Evolutionary conservation across 2,329 filamentous ascomycete species (phyloP).

Genomic region (Aaosphaeria arxii): DNA sequence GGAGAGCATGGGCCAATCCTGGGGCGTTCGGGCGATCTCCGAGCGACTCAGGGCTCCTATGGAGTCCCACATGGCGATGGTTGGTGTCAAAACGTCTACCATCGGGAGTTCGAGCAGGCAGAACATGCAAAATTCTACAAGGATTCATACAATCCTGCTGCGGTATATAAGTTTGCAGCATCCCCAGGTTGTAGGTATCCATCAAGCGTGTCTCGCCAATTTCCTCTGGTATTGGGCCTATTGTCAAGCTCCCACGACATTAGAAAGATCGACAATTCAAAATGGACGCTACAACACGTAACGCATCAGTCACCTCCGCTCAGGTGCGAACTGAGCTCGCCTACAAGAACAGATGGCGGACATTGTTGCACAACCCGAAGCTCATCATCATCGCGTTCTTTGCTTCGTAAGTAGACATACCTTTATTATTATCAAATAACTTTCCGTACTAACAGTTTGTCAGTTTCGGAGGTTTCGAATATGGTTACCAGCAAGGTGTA

Average conservation of each 20-base stretch:
- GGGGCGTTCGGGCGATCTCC: neutral
- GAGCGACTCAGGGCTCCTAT: neutral
- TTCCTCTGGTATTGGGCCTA: neutral
- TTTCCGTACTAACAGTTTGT: neutral
- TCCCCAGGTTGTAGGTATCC: neutral
- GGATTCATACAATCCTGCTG: neutral
- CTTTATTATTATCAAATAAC: neutral
- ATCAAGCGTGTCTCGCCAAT: neutral
- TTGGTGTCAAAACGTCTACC: neutral
- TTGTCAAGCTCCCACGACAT: neutral
- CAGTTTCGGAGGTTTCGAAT: conserved; percentile 52
- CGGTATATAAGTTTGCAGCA: neutral
- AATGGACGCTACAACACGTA: conserved; percentile 19
- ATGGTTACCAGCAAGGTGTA: conserved; percentile 56
- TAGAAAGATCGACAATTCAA: conserved; percentile 1
- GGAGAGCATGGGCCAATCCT: neutral
- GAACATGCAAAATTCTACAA: neutral
- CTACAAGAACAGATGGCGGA: conserved; percentile 26
- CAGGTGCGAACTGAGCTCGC: conserved; percentile 19
- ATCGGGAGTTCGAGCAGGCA: neutral
- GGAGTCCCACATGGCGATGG: neutral
- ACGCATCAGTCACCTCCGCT: conserved; percentile 21
- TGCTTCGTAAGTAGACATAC: conserved; percentile 18
- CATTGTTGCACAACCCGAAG: conserved; percentile 25
- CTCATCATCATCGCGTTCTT: conserved; percentile 28